Evolutionary conservation across 2,329 filamentous ascomycete genomes (phyloP), one percentile per base, ranked within the genome.

Genomic region (Pseudofabraea citricarpa): DNA sequence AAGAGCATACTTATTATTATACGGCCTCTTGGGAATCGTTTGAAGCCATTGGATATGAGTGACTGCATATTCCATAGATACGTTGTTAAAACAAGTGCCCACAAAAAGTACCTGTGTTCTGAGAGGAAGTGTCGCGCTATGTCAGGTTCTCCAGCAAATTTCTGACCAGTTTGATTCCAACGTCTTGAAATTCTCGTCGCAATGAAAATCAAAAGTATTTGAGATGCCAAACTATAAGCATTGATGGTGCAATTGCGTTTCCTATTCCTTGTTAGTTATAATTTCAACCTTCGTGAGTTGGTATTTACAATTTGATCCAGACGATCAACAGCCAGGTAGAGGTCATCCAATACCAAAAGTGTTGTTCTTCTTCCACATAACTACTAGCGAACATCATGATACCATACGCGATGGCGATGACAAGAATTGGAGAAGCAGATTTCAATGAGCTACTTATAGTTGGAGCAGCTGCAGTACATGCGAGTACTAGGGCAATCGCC

Each of bases 101-200:
- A 98, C 4, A 98, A 76, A 0, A 86, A 58, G 21, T 71, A 62
- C 2, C 81, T 81, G 44, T 87, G 75, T 0, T 74, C 68, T 13
- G 75, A 68, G 42, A 95, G 70, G 57, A 88, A 85, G 5, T 65
- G 70, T 46, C 85, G 87, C 49, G 87, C 86, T 36, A 97, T 87
- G 57, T 97, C 93, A 20, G 89, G 81, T 29, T 84, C 85, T n/a
- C 90, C 90, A 1, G 93, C 85, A 56, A 89, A 90, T 63, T 98
- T 98, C 60, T 97, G 91, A 4, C 93, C 93, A 0, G 93, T 97
- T 63, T 97, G 93, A 59, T 97, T 97, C 91, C 91, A 98, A 44
- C 85, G 77, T 33, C 88, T 73, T 27, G 81, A 69, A 2, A 95
- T 56, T 26, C 90, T 78, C 41, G 87, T 75, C 6, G 79, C 66